phyloP scores from a whole-genome alignment of 345 rosid genomes.

The Bretschneidera sinensis region DNA sequence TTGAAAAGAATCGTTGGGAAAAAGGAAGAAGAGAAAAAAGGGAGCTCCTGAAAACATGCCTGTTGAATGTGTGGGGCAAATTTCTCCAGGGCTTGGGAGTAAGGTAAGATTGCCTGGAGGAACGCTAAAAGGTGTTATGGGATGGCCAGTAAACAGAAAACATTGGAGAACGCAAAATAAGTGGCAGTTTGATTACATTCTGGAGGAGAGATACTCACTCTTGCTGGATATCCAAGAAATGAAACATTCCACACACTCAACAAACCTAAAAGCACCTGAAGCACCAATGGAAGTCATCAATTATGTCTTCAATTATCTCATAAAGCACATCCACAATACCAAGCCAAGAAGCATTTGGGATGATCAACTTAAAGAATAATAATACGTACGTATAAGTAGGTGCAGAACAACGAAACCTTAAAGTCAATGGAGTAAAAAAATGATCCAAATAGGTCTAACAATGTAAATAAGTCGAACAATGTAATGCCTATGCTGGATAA shows the following conservation, averaged over 20 bases:
- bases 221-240: constrained; percentile 89
- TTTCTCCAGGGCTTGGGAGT: constrained; percentile 93
- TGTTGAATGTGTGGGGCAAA: constrained; percentile 96
- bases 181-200: constrained; percentile 10
- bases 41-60: constrained; percentile 35
- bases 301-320: neutral
- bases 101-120: constrained; percentile 87
- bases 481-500: too few relatives aligned
- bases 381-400: too few relatives aligned
- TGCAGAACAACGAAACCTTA: neutral
- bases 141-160: constrained; percentile 2
- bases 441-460: neutral
- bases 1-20: neutral
- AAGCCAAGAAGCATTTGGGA: neutral
- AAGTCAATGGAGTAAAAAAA: neutral
- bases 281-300: constrained; percentile 1
- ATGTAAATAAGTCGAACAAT: neutral
- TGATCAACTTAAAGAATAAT: neutral
- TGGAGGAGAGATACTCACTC: constrained; percentile 42
- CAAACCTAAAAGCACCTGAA: constrained; percentile 85
- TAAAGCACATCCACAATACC: neutral
- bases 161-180: neutral
- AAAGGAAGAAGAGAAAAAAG: neutral
- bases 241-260: constrained; percentile 94
- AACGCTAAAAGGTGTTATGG: constrained; percentile 15